Percentiles rank a stretch among this genome's conserved stretches.
Conservation (phyloP, 2,329 filamentous ascomycete species). For the Pyrenophora graminea region DNA sequence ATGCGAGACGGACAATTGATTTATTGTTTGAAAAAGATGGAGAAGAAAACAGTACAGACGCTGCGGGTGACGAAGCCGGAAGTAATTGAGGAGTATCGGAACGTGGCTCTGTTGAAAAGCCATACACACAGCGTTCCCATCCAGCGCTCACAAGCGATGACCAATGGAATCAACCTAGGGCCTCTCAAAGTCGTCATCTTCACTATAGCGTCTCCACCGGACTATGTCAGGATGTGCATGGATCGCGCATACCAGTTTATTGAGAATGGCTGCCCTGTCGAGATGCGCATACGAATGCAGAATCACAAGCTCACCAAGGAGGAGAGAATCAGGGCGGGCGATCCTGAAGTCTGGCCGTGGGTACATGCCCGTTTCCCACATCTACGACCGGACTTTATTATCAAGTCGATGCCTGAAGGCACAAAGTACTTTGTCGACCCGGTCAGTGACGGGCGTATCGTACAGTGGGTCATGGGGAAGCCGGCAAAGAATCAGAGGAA, state of each 20-base stretch:
- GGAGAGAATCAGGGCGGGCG: not conserved
- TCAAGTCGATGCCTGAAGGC: conserved; percentile 35
- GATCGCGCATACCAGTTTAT: conserved; percentile 35
- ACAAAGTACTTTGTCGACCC: conserved; percentile 27
- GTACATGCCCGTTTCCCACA: conserved; percentile 35
- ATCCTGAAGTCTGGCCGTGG: conserved; percentile 22
- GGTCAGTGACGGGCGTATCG: conserved; percentile 24
- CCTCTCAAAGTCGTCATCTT: conserved; percentile 27
- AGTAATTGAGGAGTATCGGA: not conserved
- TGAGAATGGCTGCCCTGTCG: conserved; percentile 25
- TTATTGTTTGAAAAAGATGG: conserved; percentile 9
- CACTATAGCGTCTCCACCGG: conserved; percentile 14
- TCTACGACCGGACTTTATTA: conserved; percentile 37
- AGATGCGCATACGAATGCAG: conserved; percentile 23
- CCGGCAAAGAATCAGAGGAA: not conserved
- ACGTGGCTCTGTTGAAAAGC: conserved; percentile 18
- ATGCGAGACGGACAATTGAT: conserved; percentile 29
- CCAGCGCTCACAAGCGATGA: not conserved
- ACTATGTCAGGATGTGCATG: conserved; percentile 15
- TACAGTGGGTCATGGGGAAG: conserved; percentile 32
- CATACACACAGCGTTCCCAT: not conserved
- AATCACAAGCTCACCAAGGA: conserved; percentile 3
- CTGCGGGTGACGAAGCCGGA: not conserved
- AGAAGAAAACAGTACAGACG: conserved; percentile 1
- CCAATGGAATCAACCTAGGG: conserved; percentile 11